Percentiles rank a stretch among this genome's conserved stretches.
Conservation (phyloP, 2,329 filamentous ascomycete species). For the Penicillium sp. region DNA sequence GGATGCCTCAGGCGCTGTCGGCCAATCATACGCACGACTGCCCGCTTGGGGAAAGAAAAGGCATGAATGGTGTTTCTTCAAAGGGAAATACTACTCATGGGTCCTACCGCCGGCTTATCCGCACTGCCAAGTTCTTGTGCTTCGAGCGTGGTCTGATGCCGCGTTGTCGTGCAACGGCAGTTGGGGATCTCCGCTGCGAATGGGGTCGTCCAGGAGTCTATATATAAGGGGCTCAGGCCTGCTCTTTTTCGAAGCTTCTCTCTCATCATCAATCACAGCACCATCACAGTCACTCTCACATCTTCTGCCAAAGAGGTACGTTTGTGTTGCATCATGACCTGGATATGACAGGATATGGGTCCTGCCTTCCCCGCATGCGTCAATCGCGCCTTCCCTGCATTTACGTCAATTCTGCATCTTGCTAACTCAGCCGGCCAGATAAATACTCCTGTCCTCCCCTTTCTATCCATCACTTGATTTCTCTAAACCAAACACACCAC, state of each 20-base stretch:
- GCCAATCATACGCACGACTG: conserved; percentile 2
- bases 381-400: neutral
- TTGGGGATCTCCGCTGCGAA: neutral
- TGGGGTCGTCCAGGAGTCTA: neutral
- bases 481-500: neutral
- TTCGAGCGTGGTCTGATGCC: neutral
- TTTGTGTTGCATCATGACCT: neutral
- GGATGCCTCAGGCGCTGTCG: neutral
- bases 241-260: neutral
- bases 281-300: neutral
- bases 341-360: neutral
- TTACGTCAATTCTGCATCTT: neutral
- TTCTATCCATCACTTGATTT: neutral
- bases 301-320: neutral
- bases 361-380: conserved; percentile 3
- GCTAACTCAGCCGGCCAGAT: neutral
- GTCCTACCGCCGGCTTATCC: neutral
- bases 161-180: neutral
- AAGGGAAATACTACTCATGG: neutral
- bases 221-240: neutral
- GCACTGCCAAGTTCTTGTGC: neutral
- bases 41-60: neutral
- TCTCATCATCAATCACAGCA: neutral
- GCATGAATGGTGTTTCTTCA: neutral
- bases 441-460: neutral